phyloP scores from a whole-genome alignment of 2,329 filamentous ascomycete species.

The Trichophyton simii region DNA sequence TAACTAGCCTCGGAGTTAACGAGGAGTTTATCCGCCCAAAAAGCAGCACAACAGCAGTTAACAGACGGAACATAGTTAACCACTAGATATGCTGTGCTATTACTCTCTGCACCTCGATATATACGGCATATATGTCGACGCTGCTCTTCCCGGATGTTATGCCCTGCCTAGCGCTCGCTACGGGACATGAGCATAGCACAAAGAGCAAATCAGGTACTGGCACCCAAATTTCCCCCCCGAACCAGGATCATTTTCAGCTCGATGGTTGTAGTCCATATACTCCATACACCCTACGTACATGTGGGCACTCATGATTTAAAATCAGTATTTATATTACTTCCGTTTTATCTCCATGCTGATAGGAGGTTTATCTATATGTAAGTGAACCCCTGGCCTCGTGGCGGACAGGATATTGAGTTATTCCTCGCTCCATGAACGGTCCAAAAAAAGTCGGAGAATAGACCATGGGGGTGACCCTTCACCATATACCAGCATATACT shows the following conservation, averaged over 20 bases:
- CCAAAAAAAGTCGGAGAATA: slow-evolving; percentile 4
- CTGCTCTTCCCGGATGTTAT: neutral
- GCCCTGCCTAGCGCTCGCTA: neutral
- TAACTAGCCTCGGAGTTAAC: neutral
- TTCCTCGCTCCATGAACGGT: neutral
- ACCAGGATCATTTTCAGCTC: neutral
- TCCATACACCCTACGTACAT: neutral
- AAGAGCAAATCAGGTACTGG: neutral
- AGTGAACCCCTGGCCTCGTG: neutral
- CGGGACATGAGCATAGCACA: neutral
- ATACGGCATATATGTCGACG: neutral
- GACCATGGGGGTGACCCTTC: neutral
- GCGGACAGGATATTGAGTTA: slow-evolving; percentile 1
- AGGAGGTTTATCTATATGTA: neutral
- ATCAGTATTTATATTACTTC: neutral
- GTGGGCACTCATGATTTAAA: neutral
- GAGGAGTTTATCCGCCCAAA: neutral
- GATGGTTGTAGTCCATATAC: neutral
- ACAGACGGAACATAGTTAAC: neutral
- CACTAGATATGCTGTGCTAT: neutral
- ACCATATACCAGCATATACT: neutral
- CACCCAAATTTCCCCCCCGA: neutral
- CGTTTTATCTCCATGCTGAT: neutral
- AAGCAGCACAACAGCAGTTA: neutral
- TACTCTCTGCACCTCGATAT: neutral